Percentiles rank a stretch among this genome's conserved stretches.
Conservation (phyloP, 2,329 filamentous ascomycete species). For the Venturia aucupariae region DNA sequence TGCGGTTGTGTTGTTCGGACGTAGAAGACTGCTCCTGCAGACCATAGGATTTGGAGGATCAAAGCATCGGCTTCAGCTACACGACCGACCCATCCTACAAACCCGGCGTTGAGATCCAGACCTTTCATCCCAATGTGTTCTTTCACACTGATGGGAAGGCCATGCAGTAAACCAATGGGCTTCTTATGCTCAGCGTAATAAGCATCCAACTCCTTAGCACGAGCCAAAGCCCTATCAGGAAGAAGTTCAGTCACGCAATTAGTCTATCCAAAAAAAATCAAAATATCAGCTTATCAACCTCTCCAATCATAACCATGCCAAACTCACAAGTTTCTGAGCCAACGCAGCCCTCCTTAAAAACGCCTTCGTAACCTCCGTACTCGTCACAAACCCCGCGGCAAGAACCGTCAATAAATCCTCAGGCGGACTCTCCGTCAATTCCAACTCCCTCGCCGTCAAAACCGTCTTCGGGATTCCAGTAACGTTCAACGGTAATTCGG, state of each 20-base stretch:
- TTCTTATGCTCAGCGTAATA: conserved; percentile 28
- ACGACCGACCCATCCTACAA: conserved; percentile 39
- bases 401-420: conserved; percentile 35
- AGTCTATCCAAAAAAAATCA: conserved; percentile 21
- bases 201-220: conserved; percentile 34
- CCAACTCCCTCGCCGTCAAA: conserved; percentile 38
- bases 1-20: conserved; percentile 47
- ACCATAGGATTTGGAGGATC: conserved; percentile 38
- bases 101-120: conserved; percentile 41
- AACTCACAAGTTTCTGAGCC: conserved; percentile 38
- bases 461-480: conserved; percentile 37
- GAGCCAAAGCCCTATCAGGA: conserved; percentile 27
- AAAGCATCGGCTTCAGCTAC: conserved; percentile 37
- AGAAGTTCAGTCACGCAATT: conserved; percentile 40
- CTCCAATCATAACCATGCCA: background rate
- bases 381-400: conserved; percentile 34
- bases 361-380: conserved; percentile 39
- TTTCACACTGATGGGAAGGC: conserved; percentile 43
- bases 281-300: background rate
- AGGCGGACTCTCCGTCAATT: conserved; percentile 42
- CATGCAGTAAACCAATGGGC: conserved; percentile 38
- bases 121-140: conserved; percentile 45
- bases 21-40: conserved; percentile 44
- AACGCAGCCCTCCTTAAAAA: conserved; percentile 47
- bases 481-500: conserved; percentile 35